Conservation (phyloP, 2,329 filamentous ascomycete genomes). For the Knufia fluminis region DNA sequence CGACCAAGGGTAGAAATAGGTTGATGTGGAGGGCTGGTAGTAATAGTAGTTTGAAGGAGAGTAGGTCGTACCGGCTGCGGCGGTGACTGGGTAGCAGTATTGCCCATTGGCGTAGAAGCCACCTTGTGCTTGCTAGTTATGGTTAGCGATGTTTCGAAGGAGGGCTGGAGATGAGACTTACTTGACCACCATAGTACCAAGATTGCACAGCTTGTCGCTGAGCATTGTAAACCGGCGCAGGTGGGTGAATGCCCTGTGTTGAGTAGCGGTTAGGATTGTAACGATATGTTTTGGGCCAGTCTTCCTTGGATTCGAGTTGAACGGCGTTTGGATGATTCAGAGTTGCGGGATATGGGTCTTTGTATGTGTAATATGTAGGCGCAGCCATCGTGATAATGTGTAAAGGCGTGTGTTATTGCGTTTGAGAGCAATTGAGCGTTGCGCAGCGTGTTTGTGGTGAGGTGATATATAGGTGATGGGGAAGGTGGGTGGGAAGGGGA, state of each 20-base stretch:
- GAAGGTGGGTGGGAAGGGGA: background rate
- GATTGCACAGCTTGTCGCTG: constrained; percentile 13
- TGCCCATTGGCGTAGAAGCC: constrained; percentile 20
- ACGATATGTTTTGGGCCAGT: constrained; percentile 20
- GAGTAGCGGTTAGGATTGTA: constrained; percentile 18
- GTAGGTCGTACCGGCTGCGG: constrained; percentile 21
- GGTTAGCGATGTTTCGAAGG: background rate
- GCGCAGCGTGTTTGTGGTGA: background rate
- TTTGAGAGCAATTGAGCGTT: background rate
- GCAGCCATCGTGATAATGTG: background rate
- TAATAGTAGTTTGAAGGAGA: constrained; percentile 18
- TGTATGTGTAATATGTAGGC: constrained; percentile 17
- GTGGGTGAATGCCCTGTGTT: constrained; percentile 22
- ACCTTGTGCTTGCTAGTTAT: constrained; percentile 1
- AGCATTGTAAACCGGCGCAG: constrained; percentile 19
- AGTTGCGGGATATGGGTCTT: constrained; percentile 16
- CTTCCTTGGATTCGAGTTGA: constrained; percentile 16
- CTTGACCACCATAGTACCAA: constrained; percentile 5
- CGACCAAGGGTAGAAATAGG: constrained; percentile 12
- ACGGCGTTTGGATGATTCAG: constrained; percentile 11
- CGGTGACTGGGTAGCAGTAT: constrained; percentile 16
- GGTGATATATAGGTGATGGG: background rate
- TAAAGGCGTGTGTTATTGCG: background rate
- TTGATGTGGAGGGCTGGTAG: constrained; percentile 12
- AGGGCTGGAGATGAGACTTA: background rate